A percentile compares a stretch with the other conserved stretches of the same genome.
phyloP scores from a whole-genome alignment of 306 rosid genomes.

The Vigna nakashimae region DNA sequence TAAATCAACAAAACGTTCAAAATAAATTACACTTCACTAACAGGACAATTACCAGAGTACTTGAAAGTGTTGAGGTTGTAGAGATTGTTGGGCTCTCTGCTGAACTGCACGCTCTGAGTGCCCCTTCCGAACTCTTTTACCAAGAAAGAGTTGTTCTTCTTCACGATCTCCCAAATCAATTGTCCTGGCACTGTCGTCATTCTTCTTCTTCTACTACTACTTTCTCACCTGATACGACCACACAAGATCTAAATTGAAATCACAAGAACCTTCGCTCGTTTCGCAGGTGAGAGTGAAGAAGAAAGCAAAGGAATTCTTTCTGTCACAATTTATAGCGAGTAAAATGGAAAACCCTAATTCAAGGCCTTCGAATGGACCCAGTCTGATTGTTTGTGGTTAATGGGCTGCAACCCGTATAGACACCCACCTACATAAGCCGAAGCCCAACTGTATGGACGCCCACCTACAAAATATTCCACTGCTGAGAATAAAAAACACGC shows the following conservation, averaged over 20 bases:
- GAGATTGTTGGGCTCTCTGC: slow-evolving; percentile 86
- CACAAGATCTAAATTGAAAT: slow-evolving; percentile 23
- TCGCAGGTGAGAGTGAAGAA: slow-evolving; percentile 5
- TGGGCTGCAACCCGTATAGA: background rate
- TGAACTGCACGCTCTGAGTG: slow-evolving; percentile 80
- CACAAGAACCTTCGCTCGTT: background rate
- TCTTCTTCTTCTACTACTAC: slow-evolving; percentile 23
- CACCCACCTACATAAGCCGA: no score
- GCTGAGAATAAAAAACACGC: no score
- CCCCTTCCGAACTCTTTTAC: slow-evolving; percentile 87
- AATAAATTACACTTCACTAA: background rate
- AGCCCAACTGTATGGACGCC: no score
- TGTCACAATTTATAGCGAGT: slow-evolving; percentile 43
- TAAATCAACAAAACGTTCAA: background rate
- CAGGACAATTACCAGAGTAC: slow-evolving; percentile 63
- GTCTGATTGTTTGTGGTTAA: background rate
- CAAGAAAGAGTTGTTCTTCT: slow-evolving; percentile 83
- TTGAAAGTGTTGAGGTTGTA: slow-evolving; percentile 80
- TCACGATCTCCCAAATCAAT: slow-evolving; percentile 92
- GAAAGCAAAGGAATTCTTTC: background rate
- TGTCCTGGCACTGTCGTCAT: slow-evolving; percentile 90
- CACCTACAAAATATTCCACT: no score
- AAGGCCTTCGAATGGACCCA: background rate
- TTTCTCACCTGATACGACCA: slow-evolving; percentile 43
- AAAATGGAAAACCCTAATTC: slow-evolving; percentile 63